phyloP scores from a whole-genome alignment of 768 basidiomycete genomes.

The Hirschioporus abietinus region DNA sequence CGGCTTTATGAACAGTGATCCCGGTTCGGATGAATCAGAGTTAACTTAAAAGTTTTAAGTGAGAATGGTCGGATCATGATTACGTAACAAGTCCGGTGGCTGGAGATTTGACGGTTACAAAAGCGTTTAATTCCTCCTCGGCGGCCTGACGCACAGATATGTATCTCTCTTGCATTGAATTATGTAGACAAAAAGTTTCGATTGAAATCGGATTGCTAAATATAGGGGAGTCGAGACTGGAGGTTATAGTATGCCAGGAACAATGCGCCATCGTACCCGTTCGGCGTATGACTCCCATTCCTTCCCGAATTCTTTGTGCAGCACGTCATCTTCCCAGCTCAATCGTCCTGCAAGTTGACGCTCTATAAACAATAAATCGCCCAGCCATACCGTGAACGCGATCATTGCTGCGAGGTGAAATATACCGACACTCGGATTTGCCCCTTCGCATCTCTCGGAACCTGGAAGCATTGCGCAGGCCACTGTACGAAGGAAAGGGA shows the following conservation, averaged over 20 bases:
- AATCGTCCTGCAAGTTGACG: background rate
- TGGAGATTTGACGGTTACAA: too few species aligned
- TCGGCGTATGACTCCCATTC: conserved; percentile 46
- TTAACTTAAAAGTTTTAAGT: too few species aligned
- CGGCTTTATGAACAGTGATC: too few species aligned
- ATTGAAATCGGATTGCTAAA: too few species aligned
- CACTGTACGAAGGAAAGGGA: background rate
- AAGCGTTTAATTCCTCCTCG: too few species aligned
- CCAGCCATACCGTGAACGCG: background rate
- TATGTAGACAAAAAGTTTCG: too few species aligned
- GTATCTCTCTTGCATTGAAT: too few species aligned
- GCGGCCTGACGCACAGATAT: too few species aligned
- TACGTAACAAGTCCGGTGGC: too few species aligned
- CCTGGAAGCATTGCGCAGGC: background rate
- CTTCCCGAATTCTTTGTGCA: conserved; percentile 37
- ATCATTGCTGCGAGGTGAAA: background rate
- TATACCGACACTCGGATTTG: background rate
- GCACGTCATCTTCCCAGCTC: conserved; percentile 39
- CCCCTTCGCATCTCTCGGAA: background rate
- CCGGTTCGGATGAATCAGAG: too few species aligned
- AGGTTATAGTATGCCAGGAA: conserved; percentile 34
- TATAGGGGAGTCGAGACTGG: too few species aligned
- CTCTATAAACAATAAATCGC: background rate
- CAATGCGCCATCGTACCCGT: conserved; percentile 43
- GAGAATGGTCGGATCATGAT: too few species aligned